Base-by-base conservation (phyloP, 257 asterid species). In the Jacaranda copaia region DNA sequence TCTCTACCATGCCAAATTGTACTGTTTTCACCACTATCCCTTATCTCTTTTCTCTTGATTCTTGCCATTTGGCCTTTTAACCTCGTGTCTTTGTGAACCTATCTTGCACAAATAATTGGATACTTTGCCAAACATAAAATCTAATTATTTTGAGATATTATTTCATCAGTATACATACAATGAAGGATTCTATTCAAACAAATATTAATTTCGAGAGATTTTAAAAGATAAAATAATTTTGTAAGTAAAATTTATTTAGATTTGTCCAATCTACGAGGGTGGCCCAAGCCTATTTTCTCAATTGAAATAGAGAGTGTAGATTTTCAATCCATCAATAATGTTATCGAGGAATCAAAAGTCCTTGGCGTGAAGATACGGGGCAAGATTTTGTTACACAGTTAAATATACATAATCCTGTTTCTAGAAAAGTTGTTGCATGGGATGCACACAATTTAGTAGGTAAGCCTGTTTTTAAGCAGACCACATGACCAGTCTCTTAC, bases 401-500 rank as follows among this genome's bases (percentile, higher is more conserved):
- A 18, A 20, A 3, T 40, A 16, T 35, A 5, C n/a, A n/a, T 6
- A 48, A 13, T n/a, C 14, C 35, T 19, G 15, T 72, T 72, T 72
- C 40, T 42, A 73, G 81, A 60, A 52, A 73, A 42, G 25, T 16
- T 77, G 76, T 81, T 53, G 58, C 70, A 58, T 66, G 66, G 74
- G 72, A 77, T n/a, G 79, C 68, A 67, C 75, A 66, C 73, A 72
- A 72, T 40, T 56, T 39, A 73, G 45, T 66, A 46, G 72, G 68
- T 57, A 39, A 63, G 42, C 57, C 18, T 19, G 40, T 49, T 81
- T 68, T 55, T 19, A 66, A 55, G 56, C 75, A 76, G 36, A 63
- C 82, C 88, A 79, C 80, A 79, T 81, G 73, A 32, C 42, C 5
- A 73, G 77, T 72, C 76, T 62, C 72, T 52, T 51, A 66, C 67